A percentile compares a stretch with the other conserved stretches of the same genome.
Conservation (phyloP, 2,329 filamentous ascomycete genomes). For the Ophiocordyceps camponoti-saundersi region DNA sequence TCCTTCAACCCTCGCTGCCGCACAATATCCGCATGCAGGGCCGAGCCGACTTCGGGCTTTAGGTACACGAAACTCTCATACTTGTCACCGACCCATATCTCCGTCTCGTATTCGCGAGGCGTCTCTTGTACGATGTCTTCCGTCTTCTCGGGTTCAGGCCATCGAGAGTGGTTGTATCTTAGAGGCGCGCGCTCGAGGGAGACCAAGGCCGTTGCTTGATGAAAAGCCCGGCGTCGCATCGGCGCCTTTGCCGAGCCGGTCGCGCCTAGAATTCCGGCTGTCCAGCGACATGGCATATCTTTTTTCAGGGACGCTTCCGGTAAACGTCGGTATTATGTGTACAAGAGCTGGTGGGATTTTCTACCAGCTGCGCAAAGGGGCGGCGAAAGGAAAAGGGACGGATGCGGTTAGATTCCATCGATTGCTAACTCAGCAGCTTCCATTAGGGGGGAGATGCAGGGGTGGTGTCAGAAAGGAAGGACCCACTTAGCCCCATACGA, state of each 20-base stretch:
- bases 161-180: neutral
- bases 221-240: neutral
- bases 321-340: no score
- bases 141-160: neutral
- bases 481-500: no score
- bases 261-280: neutral
- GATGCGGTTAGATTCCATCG: no score
- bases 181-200: neutral
- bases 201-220: neutral
- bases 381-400: no score
- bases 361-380: no score
- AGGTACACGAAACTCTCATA: neutral
- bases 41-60: neutral
- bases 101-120: neutral
- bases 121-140: neutral
- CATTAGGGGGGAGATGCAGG: no score
- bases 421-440: no score
- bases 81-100: neutral
- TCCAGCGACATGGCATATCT: neutral
- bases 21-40: neutral
- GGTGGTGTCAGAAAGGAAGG: no score
- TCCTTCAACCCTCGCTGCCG: neutral
- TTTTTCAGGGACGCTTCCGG: neutral
- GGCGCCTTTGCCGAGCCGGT: neutral
- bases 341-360: no score